Percentiles rank a stretch among this genome's conserved stretches.
Evolutionary conservation across 305 asterid genomes (phyloP).

Genomic region (Solanum hybrid): DNA sequence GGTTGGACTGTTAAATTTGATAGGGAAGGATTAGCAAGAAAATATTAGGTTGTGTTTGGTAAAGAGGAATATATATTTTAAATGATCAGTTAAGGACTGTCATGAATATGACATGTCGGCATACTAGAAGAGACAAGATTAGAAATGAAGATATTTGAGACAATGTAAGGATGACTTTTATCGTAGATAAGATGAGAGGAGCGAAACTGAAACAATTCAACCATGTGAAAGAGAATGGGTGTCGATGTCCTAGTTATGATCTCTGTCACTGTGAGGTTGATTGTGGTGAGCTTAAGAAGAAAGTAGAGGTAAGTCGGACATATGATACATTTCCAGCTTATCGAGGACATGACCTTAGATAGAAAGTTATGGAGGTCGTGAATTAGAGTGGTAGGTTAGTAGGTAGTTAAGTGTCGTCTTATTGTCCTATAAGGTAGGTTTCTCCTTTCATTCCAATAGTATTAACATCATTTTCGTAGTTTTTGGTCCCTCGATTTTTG

Average conservation of each 20-base stretch:
- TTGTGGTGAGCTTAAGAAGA: neutral
- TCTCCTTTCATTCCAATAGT: neutral
- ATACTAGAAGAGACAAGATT: neutral
- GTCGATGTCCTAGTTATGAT: neutral
- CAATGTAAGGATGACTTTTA: neutral
- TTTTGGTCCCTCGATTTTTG: neutral
- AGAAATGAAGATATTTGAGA: neutral
- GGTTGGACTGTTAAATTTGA: neutral
- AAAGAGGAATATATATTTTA: neutral
- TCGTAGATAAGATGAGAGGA: neutral
- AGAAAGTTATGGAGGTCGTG: neutral
- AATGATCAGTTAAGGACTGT: neutral
- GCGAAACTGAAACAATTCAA: neutral
- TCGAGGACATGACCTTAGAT: neutral
- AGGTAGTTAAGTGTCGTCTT: neutral
- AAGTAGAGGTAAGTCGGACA: neutral
- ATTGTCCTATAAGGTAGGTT: neutral
- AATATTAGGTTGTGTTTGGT: neutral
- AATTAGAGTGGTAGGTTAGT: neutral
- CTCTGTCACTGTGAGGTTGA: neutral
- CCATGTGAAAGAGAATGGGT: neutral
- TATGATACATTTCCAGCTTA: neutral
- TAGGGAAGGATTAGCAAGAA: neutral
- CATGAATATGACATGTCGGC: neutral
- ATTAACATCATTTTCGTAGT: no score